Evolutionary conservation across 164 flowering plant genomes (phyloP), one percentile per base, ranked within the genome.

Genomic region (Nymphaea colorata): DNA sequence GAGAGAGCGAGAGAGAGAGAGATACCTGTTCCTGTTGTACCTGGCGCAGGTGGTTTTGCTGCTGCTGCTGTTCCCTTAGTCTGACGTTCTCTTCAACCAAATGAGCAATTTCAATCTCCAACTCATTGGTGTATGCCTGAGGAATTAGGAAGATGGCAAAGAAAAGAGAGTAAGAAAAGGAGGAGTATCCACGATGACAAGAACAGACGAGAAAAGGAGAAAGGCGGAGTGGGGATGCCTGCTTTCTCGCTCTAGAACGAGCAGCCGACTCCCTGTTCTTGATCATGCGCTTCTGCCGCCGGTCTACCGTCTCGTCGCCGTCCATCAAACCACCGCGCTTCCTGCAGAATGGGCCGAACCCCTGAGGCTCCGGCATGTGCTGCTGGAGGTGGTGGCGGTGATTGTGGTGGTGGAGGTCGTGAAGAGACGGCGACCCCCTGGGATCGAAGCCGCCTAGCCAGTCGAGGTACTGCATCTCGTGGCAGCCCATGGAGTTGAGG

Each of bases 221-320:
- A 18, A 66, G 45, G 59, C 47, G 69, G 59, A 64, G 67, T 5
- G 42, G 62, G 4, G 59, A 18, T 73, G 65, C 93, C 89, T 88
- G 90, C 75, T 81, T 83, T 70, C 87, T 76, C 41, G 93, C 87
- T 69, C 93, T 77, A n/a, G 93, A 87, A 2, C 93, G 79, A 18
- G 86, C 82, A 59, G 93, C 93, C 5, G 93, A 86, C 62, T 88
- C 93, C 66, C 93, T 69, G 70, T 84, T 86, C 82, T 86, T 88
- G 73, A 86, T 81, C 85, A 84, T 78, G n/a, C 90, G 84, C 69
- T 82, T 84, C 43, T 76, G 78, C 43, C 85, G 64, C 15, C 79
- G 81, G 71, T 84, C 86, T 11, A 68, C 74, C 83, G 76, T 68
- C 77, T 85, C 75, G 72, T 77, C 64, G 71, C 45, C 45, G 70